Evolutionary conservation across 805 yeast genomes (phyloP).

Genomic region (Lachancea fermentati): DNA sequence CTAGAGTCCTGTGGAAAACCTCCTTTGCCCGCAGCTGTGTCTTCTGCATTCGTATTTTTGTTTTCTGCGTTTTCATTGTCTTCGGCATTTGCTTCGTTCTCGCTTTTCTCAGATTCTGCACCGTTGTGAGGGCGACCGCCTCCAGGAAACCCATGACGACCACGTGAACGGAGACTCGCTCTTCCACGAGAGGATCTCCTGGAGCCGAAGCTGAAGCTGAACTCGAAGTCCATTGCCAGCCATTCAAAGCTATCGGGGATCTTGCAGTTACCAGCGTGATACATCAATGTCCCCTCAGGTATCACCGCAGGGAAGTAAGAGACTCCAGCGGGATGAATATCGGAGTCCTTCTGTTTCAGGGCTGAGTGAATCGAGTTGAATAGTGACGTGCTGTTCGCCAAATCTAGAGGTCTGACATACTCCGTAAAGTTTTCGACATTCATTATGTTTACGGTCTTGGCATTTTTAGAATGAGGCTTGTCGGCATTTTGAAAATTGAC

Average conservation of each 20-base stretch:
- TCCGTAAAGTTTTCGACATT: neutral
- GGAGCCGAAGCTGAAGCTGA: slow-evolving; percentile 45
- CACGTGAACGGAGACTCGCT: slow-evolving; percentile 8
- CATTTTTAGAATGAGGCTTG: neutral
- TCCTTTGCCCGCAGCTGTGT: neutral
- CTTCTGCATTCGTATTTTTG: neutral
- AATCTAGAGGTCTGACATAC: slow-evolving; percentile 31
- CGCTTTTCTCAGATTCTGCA: slow-evolving; percentile 1
- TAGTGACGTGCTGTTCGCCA: slow-evolving; percentile 47
- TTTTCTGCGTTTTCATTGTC: neutral
- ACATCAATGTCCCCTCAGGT: slow-evolving; percentile 53
- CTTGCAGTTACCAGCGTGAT: slow-evolving; percentile 44
- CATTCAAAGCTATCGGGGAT: slow-evolving; percentile 50
- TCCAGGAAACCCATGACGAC: neutral
- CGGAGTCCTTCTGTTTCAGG: slow-evolving; percentile 45
- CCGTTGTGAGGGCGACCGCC: neutral
- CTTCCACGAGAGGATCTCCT: slow-evolving; percentile 21
- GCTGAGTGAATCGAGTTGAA: slow-evolving; percentile 53
- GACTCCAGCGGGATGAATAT: slow-evolving; percentile 52
- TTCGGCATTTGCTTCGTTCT: neutral
- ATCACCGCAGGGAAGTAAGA: slow-evolving; percentile 54
- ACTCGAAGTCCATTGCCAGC: slow-evolving; percentile 61
- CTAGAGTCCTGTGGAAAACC: neutral
- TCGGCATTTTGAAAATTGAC: neutral
- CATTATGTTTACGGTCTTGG: neutral